These are phyloP conservation scores for Leptodermis oblonga DNA, from an alignment of 257 asterid species.

Conservation along the genomic window DNA sequence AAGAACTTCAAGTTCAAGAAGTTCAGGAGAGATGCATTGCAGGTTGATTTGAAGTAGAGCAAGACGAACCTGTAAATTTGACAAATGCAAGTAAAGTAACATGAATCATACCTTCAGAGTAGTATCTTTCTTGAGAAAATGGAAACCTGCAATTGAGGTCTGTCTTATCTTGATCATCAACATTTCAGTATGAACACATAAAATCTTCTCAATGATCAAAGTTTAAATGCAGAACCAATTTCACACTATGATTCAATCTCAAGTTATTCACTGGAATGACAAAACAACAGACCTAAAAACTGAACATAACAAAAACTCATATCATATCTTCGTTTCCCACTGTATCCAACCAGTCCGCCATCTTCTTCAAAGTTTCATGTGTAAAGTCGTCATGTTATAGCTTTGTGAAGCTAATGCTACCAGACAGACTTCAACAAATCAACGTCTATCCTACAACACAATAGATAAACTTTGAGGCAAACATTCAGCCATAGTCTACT, in stretches of 20 bases:
- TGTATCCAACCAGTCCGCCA: background rate
- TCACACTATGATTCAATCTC: background rate
- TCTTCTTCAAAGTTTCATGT: background rate
- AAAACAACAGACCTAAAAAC: background rate
- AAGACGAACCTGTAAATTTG: background rate
- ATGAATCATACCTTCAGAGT: background rate
- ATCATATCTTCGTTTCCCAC: background rate
- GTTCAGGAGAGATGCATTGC: background rate
- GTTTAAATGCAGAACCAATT: background rate
- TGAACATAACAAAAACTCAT: background rate
- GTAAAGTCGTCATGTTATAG: background rate
- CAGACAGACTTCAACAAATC: background rate
- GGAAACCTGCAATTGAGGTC: background rate
- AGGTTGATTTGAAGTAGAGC: background rate
- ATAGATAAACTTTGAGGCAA: background rate
- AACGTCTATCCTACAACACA: background rate
- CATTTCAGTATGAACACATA: background rate
- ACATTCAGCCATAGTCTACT: slow-evolving; percentile 1
- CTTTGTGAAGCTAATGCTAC: background rate
- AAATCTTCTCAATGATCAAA: background rate
- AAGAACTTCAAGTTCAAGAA: background rate
- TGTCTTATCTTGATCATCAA: background rate
- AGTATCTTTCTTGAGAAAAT: background rate
- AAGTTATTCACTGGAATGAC: background rate
- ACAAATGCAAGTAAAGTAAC: background rate